A percentile compares a stretch with the other conserved stretches of the same genome.
Evolutionary conservation across 1,284 basidiomycete species (phyloP).

Genomic region (Cutaneotrichosporon curvatum): DNA sequence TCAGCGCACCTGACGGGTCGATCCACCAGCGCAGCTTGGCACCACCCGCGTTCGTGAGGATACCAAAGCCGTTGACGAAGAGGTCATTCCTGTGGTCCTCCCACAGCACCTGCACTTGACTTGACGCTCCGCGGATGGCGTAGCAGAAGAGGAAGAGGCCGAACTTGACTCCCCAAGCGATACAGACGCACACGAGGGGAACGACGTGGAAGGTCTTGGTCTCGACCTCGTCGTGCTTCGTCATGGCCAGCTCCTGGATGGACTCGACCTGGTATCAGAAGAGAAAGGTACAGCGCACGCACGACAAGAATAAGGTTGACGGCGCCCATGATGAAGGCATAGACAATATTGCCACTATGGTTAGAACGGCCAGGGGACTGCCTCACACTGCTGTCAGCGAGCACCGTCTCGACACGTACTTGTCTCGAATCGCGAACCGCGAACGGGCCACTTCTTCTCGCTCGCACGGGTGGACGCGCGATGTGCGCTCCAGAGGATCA

Average conservation of each 20-base stretch:
- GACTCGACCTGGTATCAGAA: conserved; percentile 58
- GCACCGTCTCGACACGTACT: conserved; percentile 47
- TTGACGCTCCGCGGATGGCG: conserved; percentile 67
- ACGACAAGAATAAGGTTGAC: conserved; percentile 42
- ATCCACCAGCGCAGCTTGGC: conserved; percentile 57
- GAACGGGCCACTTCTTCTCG: conserved; percentile 79
- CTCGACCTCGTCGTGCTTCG: conserved; percentile 48
- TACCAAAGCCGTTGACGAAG: conserved; percentile 62
- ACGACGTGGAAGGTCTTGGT: conserved; percentile 69
- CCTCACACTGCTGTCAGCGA: conserved; percentile 15
- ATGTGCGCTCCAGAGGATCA: conserved; percentile 77
- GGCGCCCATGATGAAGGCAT: conserved; percentile 54
- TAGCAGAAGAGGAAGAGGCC: conserved; percentile 80
- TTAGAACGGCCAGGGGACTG: conserved; percentile 1
- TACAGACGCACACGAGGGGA: conserved; percentile 71
- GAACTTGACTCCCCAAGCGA: conserved; percentile 79
- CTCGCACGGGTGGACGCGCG: conserved; percentile 66
- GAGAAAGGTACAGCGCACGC: conserved; percentile 1
- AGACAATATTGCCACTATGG: conserved; percentile 68
- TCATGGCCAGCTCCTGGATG: conserved; percentile 59
- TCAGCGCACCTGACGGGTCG: conserved; percentile 49
- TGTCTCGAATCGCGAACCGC: conserved; percentile 81
- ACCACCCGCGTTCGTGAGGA: conserved; percentile 84
- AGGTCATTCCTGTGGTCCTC: conserved; percentile 91
- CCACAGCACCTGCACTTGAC: conserved; percentile 88